phyloP scores from a whole-genome alignment of 306 rosid genomes.

The Glycine soja region DNA sequence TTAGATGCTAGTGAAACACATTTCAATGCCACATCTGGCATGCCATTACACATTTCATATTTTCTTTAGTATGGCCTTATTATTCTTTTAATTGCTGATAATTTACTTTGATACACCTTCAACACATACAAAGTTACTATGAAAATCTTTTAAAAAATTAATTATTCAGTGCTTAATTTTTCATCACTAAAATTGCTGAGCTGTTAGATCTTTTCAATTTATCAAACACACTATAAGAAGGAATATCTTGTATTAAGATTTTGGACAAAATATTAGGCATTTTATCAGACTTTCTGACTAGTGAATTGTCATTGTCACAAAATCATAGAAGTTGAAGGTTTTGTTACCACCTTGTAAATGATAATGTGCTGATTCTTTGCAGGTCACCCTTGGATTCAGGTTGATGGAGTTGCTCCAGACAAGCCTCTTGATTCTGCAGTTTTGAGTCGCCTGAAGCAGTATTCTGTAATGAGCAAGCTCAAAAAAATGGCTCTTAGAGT shows the following conservation, averaged over 20 bases:
- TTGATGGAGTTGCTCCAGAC: conserved; percentile 77
- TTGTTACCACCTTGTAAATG: conserved; percentile 22
- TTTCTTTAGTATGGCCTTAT: background rate
- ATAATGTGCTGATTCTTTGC: conserved; percentile 35
- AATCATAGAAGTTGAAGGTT: conserved; percentile 16
- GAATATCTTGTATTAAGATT: background rate
- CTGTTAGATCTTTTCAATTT: background rate
- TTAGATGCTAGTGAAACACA: too few species aligned
- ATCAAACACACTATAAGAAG: background rate
- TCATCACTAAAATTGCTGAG: background rate
- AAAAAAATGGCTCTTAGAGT: conserved; percentile 89
- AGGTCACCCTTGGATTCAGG: conserved; percentile 94
- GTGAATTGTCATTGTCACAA: background rate
- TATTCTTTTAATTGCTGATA: background rate
- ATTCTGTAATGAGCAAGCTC: conserved; percentile 82
- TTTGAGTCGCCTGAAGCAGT: conserved; percentile 76
- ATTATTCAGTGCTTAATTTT: too few species aligned
- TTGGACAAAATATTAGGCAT: background rate
- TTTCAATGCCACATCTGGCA: background rate
- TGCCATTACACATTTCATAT: too few species aligned
- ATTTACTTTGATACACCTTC: background rate
- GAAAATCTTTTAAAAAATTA: background rate
- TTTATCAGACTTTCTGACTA: background rate
- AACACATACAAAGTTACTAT: background rate
- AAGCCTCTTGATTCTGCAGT: conserved; percentile 77